A percentile compares a stretch with the other conserved stretches of the same genome.
Conservation (phyloP, 2,329 filamentous ascomycete genomes). For the Ophidiomyces ophidiicola region DNA sequence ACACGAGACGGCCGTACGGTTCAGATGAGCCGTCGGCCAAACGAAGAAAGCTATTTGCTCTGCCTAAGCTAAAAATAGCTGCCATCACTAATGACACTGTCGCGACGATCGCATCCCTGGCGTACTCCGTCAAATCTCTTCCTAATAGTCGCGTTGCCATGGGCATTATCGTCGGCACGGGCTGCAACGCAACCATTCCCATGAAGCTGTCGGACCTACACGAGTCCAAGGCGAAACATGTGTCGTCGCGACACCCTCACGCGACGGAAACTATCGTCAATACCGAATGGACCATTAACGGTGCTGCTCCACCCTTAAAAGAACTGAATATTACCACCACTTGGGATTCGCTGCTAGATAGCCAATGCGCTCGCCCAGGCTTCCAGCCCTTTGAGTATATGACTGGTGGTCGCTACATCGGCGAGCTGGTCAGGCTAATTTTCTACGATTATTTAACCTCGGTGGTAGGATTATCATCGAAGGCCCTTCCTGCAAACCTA, state of each 20-base stretch:
- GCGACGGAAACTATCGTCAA: constrained; percentile 63
- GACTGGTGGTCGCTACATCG: constrained; percentile 66
- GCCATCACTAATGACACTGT: constrained; percentile 76
- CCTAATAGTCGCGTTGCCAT: constrained; percentile 56
- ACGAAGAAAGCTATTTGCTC: constrained; percentile 34
- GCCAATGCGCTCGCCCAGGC: constrained; percentile 54
- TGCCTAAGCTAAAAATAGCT: constrained; percentile 57
- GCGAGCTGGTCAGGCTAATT: constrained; percentile 61
- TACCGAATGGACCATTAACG: constrained; percentile 74
- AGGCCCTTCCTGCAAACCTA: constrained; percentile 44
- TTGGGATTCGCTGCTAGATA: constrained; percentile 60
- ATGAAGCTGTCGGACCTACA: constrained; percentile 53
- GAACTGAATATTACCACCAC: constrained; percentile 49
- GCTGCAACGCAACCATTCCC: constrained; percentile 68
- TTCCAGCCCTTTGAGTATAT: constrained; percentile 79
- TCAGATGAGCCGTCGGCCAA: constrained; percentile 33
- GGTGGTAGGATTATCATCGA: constrained; percentile 29
- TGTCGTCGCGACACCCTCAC: constrained; percentile 37
- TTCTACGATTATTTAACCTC: constrained; percentile 52
- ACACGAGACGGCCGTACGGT: constrained; percentile 32
- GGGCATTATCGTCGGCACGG: constrained; percentile 71
- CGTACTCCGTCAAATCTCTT: constrained; percentile 55
- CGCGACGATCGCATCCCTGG: constrained; percentile 64
- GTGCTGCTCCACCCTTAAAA: constrained; percentile 55
- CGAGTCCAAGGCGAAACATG: constrained; percentile 45